Base-by-base conservation (phyloP, 2,329 filamentous ascomycete genomes). In the Didymella pomorum region DNA sequence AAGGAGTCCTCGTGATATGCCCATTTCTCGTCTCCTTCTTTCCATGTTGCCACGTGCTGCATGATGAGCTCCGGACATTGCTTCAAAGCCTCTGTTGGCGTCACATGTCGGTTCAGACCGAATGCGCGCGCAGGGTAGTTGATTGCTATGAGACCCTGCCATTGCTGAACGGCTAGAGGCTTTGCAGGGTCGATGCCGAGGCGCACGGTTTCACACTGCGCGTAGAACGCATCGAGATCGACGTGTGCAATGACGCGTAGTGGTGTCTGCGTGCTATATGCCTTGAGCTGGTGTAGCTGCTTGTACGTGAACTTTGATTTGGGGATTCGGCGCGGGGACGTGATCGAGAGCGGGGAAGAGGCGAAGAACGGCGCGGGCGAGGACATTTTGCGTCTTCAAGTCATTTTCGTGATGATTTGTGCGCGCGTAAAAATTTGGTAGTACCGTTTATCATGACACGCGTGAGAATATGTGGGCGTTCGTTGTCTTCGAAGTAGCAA, bases 151-250 rank as follows among this genome's bases (percentile, higher is more conserved):
- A 99, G 83, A 9, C 91, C 92, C 77, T 96, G 91, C 90, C 90
- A 98, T 82, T 98, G 94, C 73, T 96, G 93, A 20, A 99, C 95
- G 0, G 93, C 95, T 23, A 99, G 84, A 10, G 95, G 95, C 64
- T 88, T 85, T 56, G 92, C 86, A 61, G 91, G 88, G 14, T 89
- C 81, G 11, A 91, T 81, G 12, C 88, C 88, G 43, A 98, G 83
- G 8, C 95, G 87, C 10, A 97, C 88, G 85, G 93, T 96, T 79
- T 99, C 95, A 74, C 93, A 97, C 81, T 99, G 95, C 3, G 81
- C 82, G 76, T 99, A 99, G 79, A 99, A 99, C 37, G 94, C 94
- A 84, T 99, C 95, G 59, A 99, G 87, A 71, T 99, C 95, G 63
- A 98, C 87, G 76, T 97, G 93, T 7, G 92, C 92, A 67, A 97